Base-by-base conservation (phyloP, 768 basidiomycete genomes). In the Lactarius sanguifluus region DNA sequence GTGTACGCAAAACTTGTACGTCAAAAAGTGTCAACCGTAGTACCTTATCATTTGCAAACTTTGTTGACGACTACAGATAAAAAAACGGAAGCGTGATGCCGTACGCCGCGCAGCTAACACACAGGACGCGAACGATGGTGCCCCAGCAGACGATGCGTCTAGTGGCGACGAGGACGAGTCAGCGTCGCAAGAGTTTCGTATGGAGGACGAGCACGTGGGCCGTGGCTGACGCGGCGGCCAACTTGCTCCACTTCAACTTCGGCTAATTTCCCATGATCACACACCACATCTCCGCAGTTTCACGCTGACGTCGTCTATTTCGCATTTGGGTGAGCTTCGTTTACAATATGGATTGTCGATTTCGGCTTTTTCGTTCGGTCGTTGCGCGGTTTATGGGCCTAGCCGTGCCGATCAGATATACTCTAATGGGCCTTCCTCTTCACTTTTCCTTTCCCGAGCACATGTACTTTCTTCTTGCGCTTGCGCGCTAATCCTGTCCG, bases 1-100 rank as follows among this genome's bases (percentile, higher is more conserved):
- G 91, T 93, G 66, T 93, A 91, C 75, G 91, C 91, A 62, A 93
- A 93, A 79, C 81, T 92, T 76, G 90, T 92, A 70, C 69, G 69
- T 69, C 69, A 70, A 65, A 59, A 52, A 56, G 43, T 57, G 56
- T 68, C 60, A 45, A 54, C 54, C 13, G 12, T 55, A 59, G 55
- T 57, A 15, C 55, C 67, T 64, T 60, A 43, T 63, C 56, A 47
- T 59, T 58, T 61, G 28, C 45, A 60, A 60, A 50, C 45, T 45
- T 57, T 59, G 38, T 62, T 68, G 47, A 62, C 61, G 54, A 63
- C 57, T 45, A 57, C 64, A 70, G 66, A 65, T 71, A 8, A 71
- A 71, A 64, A 70, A 71, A 65, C 61, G 69, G 54, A 68, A 68
- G 57, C 71, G 71, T 36, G 69, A 71, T 52, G 66, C 64, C 36